Conservation (phyloP, 2,329 filamentous ascomycete genomes). For the Nigrospora osmanthi region DNA sequence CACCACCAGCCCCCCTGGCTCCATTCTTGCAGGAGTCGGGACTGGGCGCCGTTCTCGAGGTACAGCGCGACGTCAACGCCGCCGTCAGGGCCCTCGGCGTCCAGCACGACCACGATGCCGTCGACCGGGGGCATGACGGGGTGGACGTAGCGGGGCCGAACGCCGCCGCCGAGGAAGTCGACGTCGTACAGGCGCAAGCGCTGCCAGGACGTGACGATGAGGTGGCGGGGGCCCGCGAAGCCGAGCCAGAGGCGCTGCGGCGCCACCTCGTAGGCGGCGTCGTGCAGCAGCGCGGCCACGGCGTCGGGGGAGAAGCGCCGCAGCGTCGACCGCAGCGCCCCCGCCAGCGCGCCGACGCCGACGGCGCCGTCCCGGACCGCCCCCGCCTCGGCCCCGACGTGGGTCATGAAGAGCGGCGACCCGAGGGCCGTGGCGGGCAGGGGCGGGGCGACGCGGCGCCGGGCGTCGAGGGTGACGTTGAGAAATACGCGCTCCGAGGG, state of each 20-base stretch:
- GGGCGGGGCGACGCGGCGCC: constrained; percentile 27
- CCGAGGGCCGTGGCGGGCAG: constrained; percentile 33
- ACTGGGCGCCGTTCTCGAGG: constrained; percentile 17
- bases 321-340: constrained; percentile 25
- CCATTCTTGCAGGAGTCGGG: background rate
- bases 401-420: constrained; percentile 31
- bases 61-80: constrained; percentile 26
- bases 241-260: constrained; percentile 40
- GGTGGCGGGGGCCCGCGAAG: constrained; percentile 32
- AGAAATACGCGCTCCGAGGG: constrained; percentile 24
- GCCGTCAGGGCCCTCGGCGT: constrained; percentile 14
- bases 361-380: background rate
- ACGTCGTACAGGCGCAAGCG: constrained; percentile 28
- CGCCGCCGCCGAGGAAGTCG: constrained; percentile 23
- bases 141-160: constrained; percentile 27
- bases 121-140: constrained; percentile 32
- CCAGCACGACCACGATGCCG: constrained; percentile 33
- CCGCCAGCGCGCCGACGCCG: constrained; percentile 15
- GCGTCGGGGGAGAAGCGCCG: constrained; percentile 25
- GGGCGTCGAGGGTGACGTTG: constrained; percentile 31
- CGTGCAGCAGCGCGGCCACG: constrained; percentile 31
- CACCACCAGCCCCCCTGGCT: no score
- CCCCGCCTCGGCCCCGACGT: constrained; percentile 15
- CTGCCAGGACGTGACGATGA: constrained; percentile 36
- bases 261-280: constrained; percentile 30